These are phyloP conservation scores for Hanseniaspora hatyaiensis DNA, from an alignment of 805 yeast genomes.

Conservation along the genomic window DNA sequence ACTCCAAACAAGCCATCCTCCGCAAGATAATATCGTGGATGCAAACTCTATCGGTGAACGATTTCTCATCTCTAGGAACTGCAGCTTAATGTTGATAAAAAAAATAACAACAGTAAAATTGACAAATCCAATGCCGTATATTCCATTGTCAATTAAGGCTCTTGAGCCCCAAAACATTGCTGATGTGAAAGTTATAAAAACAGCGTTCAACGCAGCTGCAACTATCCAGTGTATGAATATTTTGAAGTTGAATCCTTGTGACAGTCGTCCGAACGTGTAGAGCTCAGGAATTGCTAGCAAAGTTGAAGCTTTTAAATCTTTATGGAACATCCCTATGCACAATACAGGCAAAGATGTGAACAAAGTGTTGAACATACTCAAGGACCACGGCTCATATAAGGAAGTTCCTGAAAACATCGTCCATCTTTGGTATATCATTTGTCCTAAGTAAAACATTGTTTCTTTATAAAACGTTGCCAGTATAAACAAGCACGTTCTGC, in stretches of 20 bases:
- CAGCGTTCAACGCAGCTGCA: slow-evolving; percentile 61
- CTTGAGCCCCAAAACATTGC: slow-evolving; percentile 60
- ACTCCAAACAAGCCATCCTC: slow-evolving; percentile 83
- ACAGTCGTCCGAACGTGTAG: slow-evolving; percentile 63
- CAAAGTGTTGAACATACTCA: slow-evolving; percentile 92
- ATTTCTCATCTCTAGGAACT: slow-evolving; percentile 68
- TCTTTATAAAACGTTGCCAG: slow-evolving; percentile 92
- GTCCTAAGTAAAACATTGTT: slow-evolving; percentile 76
- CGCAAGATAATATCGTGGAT: slow-evolving; percentile 56
- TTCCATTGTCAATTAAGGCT: slow-evolving; percentile 58
- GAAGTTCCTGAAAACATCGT: slow-evolving; percentile 89
- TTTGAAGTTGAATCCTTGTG: slow-evolving; percentile 58
- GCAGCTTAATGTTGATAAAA: slow-evolving; percentile 66
- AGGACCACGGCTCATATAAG: slow-evolving; percentile 87
- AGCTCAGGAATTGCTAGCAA: slow-evolving; percentile 84
- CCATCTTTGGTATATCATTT: slow-evolving; percentile 72
- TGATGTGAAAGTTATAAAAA: slow-evolving; percentile 55
- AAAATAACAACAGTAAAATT: slow-evolving; percentile 61
- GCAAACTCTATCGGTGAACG: slow-evolving; percentile 57
- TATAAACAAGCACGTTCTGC: slow-evolving; percentile 83
- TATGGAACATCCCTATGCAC: slow-evolving; percentile 90
- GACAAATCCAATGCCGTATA: slow-evolving; percentile 72
- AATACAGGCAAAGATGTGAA: slow-evolving; percentile 88
- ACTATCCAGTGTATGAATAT: slow-evolving; percentile 70
- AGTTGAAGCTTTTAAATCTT: slow-evolving; percentile 79